Evolutionary conservation across 176 grass and related monocot genomes (phyloP), one percentile per base, ranked within the genome.

Genomic region (Luzula sylvatica): DNA sequence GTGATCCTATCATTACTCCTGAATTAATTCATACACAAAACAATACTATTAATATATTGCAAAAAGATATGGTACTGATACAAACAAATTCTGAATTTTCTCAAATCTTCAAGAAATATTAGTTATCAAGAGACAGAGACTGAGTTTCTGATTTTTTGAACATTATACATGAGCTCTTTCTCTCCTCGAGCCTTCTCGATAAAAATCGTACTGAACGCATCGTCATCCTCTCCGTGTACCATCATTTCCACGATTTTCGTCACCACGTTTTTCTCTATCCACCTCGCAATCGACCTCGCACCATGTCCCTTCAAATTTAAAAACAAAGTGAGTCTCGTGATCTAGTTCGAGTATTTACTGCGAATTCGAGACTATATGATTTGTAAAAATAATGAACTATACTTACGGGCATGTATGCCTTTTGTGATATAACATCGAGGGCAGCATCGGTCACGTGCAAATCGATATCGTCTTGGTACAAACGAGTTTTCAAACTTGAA

Each of bases 231-330:
- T 64, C 24, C 43, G 30, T 24, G 15, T 28, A 64, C 26, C 60
- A 64, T 64, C 47, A 64, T 64, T 45, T 64, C 60, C 0, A 64
- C 60, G 25, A 64, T 42, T 35, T 45, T 23, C 13, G 42, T 64
- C 44, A 64, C 60, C 24, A 64, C 60, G 47, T 64, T 64, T 49
- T 64, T 64, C 60, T 64, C 60, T 64, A 64, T 64, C 43, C 44
- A 64, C 25, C 60, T 64, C 14, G 23, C 16, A 64, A 50, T 50
- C 47, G 60, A 42, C 24, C 60, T 64, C 20, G 60, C 60, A 46
- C 60, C 60, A 49, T n/a, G 47, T 49, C 43, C 60, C 60, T 64
- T 17, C 8, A 20, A 64, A 35, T 7, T 35, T 35, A 35, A 35
- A 35, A 35, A 7, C 9, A 35, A 35, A 35, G 9, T 35, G 30